Evolutionary conservation across 306 rosid species (phyloP).

Genomic region (Quercus berberidifolia): DNA sequence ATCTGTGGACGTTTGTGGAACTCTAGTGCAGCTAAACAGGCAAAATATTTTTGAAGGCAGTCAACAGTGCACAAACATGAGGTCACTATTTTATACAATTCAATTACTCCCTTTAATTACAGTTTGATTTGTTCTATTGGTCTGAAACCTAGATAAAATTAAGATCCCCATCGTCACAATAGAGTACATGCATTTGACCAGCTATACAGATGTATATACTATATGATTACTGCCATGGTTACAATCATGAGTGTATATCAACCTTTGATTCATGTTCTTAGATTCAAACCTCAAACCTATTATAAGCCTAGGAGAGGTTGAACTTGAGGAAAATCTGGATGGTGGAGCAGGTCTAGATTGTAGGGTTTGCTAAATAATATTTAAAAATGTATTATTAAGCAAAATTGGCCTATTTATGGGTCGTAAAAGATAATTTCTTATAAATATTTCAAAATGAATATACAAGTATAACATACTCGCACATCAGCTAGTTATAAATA

Average conservation of each 20-base stretch:
- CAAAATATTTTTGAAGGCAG: too few species aligned
- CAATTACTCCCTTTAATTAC: background rate
- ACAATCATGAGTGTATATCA: too few species aligned
- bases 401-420: too few species aligned
- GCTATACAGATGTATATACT: background rate
- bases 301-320: background rate
- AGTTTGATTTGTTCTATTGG: background rate
- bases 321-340: conserved; percentile 4
- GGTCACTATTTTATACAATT: background rate
- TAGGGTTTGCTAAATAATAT: background rate
- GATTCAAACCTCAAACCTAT: too few species aligned
- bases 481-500: too few species aligned
- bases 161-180: background rate
- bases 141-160: background rate
- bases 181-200: background rate
- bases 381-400: too few species aligned
- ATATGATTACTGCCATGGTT: background rate
- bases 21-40: too few species aligned
- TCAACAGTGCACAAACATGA: background rate
- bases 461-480: too few species aligned
- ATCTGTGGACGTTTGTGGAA: too few species aligned
- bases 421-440: too few species aligned
- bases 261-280: too few species aligned
- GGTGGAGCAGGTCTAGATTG: conserved; percentile 24
- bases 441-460: too few species aligned